Base-by-base conservation (phyloP, 352 stramenopile genomes). In the Globisporangium cederbergense region DNA sequence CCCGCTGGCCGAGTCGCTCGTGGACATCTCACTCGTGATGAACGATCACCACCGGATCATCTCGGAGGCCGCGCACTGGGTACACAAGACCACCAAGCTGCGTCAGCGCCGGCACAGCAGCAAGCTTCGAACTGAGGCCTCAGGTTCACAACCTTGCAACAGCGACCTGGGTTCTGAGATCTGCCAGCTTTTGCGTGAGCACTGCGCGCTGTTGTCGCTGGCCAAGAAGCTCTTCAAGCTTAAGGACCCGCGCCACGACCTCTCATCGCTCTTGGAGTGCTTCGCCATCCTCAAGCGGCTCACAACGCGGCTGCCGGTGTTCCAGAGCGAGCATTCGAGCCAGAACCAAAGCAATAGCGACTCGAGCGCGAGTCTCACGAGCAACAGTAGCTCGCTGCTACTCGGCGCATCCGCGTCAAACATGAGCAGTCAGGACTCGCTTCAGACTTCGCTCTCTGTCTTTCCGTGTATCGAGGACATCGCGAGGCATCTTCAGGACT, bases 1-100 rank as follows among this genome's bases (percentile, higher is more conserved):
- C 4, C 77, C 77, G 28, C 63, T 91, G 18, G 74, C 79, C 16
- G 75, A 88, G 32, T 86, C 82, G 18, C 64, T 91, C 10, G 62
- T 88, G 52, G 82, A 89, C 47, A 91, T 91, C 50, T 89, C 82
- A 18, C 79, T 91, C 25, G 79, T 91, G 16, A 88, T 91, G 79
- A 89, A 62, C n/a, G 82, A 91, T 30, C 78, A 89, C 57, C 79
- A 91, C 25, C 78, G 73, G 0, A 71, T 91, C n/a, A 50, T 91
- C 28, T 76, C 73, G 1, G 75, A 91, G 64, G 73, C 75, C 0
- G 70, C 79, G 36, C 73, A 75, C 34, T 83, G 74, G 62, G 71
- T 91, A 0, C 59, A 49, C 1, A 87, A 88, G 63, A 67, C 61
- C 5, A 71, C 77, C 34, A 67, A 67, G 10, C 50, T 72, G 56